phyloP scores from a whole-genome alignment of 352 stramenopile genomes.

The Globisporangium viniferum region DNA sequence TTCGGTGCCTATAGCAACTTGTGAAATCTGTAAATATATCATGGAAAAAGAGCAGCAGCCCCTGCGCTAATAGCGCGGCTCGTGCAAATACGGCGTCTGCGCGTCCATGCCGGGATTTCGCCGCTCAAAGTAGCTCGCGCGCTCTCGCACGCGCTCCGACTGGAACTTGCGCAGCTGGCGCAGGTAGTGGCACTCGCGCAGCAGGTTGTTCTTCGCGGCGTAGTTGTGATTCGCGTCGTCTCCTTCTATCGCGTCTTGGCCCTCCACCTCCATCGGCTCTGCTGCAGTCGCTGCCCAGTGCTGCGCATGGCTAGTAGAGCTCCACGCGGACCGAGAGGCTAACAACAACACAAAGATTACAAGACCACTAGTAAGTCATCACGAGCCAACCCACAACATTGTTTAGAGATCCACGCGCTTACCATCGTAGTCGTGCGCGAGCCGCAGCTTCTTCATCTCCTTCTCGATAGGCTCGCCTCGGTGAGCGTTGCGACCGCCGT shows the following conservation, averaged over 20 bases:
- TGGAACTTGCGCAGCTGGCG: slow-evolving; percentile 76
- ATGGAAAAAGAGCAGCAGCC: background rate
- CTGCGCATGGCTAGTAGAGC: background rate
- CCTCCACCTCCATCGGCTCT: slow-evolving; percentile 17
- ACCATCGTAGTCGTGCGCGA: slow-evolving; percentile 63
- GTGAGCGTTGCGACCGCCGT: background rate
- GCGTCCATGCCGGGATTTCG: slow-evolving; percentile 13
- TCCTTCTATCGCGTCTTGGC: slow-evolving; percentile 22
- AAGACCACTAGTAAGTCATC: background rate
- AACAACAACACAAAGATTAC: background rate
- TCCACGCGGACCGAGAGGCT: slow-evolving; percentile 13
- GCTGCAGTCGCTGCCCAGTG: background rate
- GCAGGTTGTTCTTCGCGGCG: slow-evolving; percentile 49
- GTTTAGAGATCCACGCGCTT: background rate
- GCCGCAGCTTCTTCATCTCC: slow-evolving; percentile 71
- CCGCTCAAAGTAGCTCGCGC: slow-evolving; percentile 44
- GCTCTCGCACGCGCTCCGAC: slow-evolving; percentile 40
- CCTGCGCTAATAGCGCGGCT: slow-evolving; percentile 16
- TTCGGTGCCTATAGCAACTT: background rate
- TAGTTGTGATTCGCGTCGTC: slow-evolving; percentile 33
- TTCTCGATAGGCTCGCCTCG: slow-evolving; percentile 53
- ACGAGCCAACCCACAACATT: background rate
- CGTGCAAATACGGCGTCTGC: slow-evolving; percentile 21
- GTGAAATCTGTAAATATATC: slow-evolving; percentile 6
- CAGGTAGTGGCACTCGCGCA: slow-evolving; percentile 73